Percentiles rank a stretch among this genome's conserved stretches.
Conservation (phyloP, 2,329 filamentous ascomycete species). For the Sporothrix humicola region DNA sequence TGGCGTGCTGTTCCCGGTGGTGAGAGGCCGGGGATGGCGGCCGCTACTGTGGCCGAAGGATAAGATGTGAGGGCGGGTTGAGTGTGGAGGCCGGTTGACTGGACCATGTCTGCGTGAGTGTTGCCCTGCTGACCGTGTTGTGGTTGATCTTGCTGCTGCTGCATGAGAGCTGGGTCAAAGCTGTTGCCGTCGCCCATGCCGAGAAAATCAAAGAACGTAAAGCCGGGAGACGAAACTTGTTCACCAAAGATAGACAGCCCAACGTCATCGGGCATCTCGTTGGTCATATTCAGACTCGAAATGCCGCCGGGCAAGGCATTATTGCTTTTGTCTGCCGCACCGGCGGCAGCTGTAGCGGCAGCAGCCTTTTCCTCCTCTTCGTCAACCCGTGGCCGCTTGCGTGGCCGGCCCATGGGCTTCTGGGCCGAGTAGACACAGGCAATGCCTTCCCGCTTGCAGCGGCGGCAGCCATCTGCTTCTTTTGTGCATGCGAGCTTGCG, state of each 20-base stretch:
- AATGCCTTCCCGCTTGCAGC: conserved; percentile 64
- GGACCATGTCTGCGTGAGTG: neutral
- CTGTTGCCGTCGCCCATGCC: conserved; percentile 31
- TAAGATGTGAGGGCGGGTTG: neutral
- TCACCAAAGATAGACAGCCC: conserved; percentile 19
- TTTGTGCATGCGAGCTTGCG: conserved; percentile 71
- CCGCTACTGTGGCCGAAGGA: neutral
- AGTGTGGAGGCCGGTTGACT: neutral
- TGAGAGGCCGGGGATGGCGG: conserved; percentile 4
- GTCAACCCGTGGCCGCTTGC: conserved; percentile 54
- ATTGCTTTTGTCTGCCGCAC: neutral
- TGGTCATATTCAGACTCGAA: neutral
- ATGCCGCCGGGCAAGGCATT: neutral
- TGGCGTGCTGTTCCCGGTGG: neutral
- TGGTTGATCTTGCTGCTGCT: neutral
- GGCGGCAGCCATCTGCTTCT: conserved; percentile 62
- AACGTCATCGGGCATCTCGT: conserved; percentile 6
- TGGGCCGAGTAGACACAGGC: conserved; percentile 67
- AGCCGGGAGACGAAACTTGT: conserved; percentile 39
- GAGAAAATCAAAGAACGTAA: conserved; percentile 44
- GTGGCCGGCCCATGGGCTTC: conserved; percentile 69
- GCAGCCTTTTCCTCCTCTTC: neutral
- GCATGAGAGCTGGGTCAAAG: neutral
- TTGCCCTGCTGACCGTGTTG: conserved; percentile 13
- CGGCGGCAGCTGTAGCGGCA: neutral